Evolutionary conservation across 208 protist species (phyloP), one percentile per base, ranked within the genome.

Genomic region (Trypanosoma congolense): DNA sequence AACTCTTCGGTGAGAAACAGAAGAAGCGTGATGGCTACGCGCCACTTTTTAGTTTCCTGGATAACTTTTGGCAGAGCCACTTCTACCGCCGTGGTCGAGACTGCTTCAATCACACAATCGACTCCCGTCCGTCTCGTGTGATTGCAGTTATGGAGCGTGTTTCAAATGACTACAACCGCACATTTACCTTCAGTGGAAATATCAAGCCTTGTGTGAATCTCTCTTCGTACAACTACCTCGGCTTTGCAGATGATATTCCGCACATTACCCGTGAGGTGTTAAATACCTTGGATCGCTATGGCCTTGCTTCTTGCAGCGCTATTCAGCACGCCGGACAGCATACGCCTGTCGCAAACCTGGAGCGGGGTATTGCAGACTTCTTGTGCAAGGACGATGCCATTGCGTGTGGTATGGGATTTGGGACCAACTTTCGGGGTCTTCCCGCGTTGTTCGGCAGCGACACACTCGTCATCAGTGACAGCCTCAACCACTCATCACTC

Each of bases 191-290:
- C 35, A 98, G 87, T 16, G 93, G 92, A 48, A 54, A 77, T 44
- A 77, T 77, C 10, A 78, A 83, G 42, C 72, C 75, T 5, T 82
- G 70, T 47, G 71, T 99, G 35, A 99, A 99, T 77, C 66, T 99
- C 25, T 89, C 84, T 18, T 97, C 90, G 21, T 99, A 99, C 83
- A 99, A 99, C 86, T 99, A 99, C 81, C 84, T 99, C 0, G 97
- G 97, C 35, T 99, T 99, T 72, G 97, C 93, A 3, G 87, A 97
- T 46, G 96, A 93, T 63, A 77, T 86, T 19, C 78, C 78, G 31
- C 74, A 65, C 49, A 87, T 96, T 52, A 92, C 78, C 9, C 78
- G 90, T 35, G 57, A 80, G 10, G 86, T 96, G 10, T 56, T 96
- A 3, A 79, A 95, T 28, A 61, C 63, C 19, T 51, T 97, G n/a